A percentile compares a stretch with the other conserved stretches of the same genome.
These are phyloP conservation scores for Aspergillus haitiensis DNA, from an alignment of 495 filamentous ascomycete species.

Conservation along the genomic window DNA sequence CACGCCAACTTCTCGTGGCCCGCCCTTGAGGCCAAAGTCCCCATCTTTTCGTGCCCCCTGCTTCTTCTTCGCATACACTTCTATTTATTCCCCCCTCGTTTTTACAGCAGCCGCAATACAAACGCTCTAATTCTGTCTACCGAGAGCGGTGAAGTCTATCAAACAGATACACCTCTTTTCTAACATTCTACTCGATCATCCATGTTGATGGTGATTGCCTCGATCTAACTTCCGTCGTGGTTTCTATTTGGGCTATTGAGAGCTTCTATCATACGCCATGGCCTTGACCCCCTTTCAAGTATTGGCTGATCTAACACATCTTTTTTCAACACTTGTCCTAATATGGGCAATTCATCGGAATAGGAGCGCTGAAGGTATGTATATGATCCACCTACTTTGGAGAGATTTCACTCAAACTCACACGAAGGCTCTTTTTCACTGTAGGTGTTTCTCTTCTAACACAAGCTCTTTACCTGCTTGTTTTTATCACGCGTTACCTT, in stretches of 20 bases:
- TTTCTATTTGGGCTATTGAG: neutral
- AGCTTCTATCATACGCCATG: constrained; percentile 27
- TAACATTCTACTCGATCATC: neutral
- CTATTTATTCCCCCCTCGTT: too few species aligned
- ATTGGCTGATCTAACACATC: constrained; percentile 78
- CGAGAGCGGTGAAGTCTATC: too few species aligned
- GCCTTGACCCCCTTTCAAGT: constrained; percentile 71
- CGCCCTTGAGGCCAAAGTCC: too few species aligned
- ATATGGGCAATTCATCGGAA: constrained; percentile 91
- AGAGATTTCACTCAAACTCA: constrained; percentile 18
- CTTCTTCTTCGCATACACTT: too few species aligned
- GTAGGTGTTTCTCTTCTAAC: constrained; percentile 91
- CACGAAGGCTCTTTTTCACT: neutral
- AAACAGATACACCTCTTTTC: too few species aligned
- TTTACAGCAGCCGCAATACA: too few species aligned
- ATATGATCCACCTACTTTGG: neutral
- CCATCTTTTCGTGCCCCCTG: too few species aligned
- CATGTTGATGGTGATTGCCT: neutral
- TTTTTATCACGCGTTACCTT: constrained; percentile 85
- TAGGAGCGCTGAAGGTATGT: constrained; percentile 78
- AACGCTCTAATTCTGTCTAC: too few species aligned
- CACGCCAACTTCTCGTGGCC: too few species aligned
- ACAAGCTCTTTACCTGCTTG: constrained; percentile 80
- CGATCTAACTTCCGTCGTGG: neutral
- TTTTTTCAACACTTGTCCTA: constrained; percentile 81